Evolutionary conservation across 257 asterid species (phyloP).

Genomic region (Solanum sitiens): DNA sequence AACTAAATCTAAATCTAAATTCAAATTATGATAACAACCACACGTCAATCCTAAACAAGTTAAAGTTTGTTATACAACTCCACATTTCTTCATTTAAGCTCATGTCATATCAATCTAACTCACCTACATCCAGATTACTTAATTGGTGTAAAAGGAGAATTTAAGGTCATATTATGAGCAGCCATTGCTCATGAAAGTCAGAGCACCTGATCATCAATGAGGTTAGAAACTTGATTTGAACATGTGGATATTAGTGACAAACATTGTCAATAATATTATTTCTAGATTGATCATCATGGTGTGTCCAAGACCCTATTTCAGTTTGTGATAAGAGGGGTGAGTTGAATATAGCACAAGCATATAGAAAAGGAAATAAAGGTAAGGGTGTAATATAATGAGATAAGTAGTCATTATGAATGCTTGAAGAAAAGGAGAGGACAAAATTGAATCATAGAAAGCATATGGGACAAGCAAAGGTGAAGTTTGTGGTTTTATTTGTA

Average conservation of each 20-base stretch:
- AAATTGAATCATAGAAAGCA: not conserved
- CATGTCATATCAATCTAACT: not conserved
- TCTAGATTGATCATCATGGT: not conserved
- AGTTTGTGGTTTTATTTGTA: constrained; percentile 5
- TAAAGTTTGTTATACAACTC: not conserved
- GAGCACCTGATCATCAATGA: not conserved
- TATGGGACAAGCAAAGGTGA: not conserved
- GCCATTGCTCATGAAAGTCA: not conserved
- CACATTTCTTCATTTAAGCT: not conserved
- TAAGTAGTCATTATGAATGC: not conserved
- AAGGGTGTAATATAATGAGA: not conserved
- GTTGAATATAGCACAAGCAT: not conserved
- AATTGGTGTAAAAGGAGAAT: not conserved
- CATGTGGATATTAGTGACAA: not conserved
- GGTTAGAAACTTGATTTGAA: not conserved
- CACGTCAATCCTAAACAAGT: not conserved
- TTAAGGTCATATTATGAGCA: not conserved
- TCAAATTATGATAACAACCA: not conserved
- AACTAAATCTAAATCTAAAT: not conserved
- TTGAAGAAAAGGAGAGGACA: constrained; percentile 21
- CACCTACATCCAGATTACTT: not conserved
- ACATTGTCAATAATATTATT: not conserved
- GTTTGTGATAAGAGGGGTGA: not conserved
- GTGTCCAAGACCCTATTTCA: not conserved
- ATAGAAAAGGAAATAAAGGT: not conserved